These are phyloP conservation scores for Colletotrichum echinochloae DNA, from an alignment of 2,329 filamentous ascomycete species.

Conservation along the genomic window DNA sequence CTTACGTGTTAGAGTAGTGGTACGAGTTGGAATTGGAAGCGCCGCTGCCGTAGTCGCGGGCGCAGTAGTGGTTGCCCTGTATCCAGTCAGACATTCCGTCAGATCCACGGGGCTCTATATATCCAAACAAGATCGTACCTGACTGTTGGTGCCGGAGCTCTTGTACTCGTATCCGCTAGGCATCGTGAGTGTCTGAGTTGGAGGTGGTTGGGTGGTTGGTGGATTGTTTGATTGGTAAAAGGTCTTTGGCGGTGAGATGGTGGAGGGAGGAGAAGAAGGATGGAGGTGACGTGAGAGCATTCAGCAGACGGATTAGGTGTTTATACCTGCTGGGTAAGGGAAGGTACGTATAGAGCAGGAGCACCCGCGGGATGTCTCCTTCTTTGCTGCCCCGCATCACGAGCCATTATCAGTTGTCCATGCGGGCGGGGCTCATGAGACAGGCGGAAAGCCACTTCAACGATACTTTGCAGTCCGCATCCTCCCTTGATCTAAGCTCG, in stretches of 20 bases:
- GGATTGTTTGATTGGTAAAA: background rate
- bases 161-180: slow-evolving; percentile 55
- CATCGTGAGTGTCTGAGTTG: slow-evolving; percentile 35
- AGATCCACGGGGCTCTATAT: no score
- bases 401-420: background rate
- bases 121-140: slow-evolving; percentile 56
- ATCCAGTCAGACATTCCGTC: background rate
- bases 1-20: slow-evolving; percentile 75
- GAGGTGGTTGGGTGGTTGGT: background rate
- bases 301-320: background rate
- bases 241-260: background rate
- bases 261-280: background rate
- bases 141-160: slow-evolving; percentile 70
- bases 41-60: slow-evolving; percentile 70
- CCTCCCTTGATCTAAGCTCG: background rate
- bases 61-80: slow-evolving; percentile 76
- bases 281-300: background rate
- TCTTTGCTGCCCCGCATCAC: background rate
- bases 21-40: slow-evolving; percentile 70
- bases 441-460: background rate
- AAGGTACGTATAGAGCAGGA: background rate
- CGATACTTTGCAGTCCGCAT: background rate
- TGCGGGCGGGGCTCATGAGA: background rate
- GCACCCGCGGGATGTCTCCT: background rate
- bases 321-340: slow-evolving; percentile 4